Evolutionary conservation across 257 asterid genomes (phyloP), one percentile per base, ranked within the genome.

Genomic region (Gynochthodes officinalis): DNA sequence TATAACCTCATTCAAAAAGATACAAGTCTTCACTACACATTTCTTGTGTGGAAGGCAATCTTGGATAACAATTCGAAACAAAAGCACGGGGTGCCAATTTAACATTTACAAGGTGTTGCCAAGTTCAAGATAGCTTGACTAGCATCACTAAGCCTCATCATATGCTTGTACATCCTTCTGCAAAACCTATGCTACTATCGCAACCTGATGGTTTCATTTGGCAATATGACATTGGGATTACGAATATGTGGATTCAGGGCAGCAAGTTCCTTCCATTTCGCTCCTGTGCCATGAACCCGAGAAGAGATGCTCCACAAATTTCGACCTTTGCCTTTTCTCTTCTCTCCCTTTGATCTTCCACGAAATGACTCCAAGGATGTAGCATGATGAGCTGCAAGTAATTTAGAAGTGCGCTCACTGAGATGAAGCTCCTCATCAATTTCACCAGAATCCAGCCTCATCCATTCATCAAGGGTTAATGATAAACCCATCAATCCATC

Each of bases 331-430:
- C 95, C 85, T 25, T 90, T 88, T 77, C 93, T 84, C 85, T 85
- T 88, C 72, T 93, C 97, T 57, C 93, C 91, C 81, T 82, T 88
- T 27, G 89, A 88, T 67, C 92, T 84, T 53, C 93, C 95, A 27
- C 82, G 84, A 78, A 86, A 83, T 75, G 80, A 79, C 61, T 89
- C 97, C 68, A 84, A 52, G 53, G 89, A 84, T 67, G 86, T 81
- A 61, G 99, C 97, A 70, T 88, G 97, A 78, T 94, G 98, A 39
- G 99, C 99, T 19, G 96, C 96, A 40, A 94, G 91, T 84, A 94
- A 73, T 76, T 81, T 88, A 61, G 91, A 86, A 65, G 96, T 94
- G 61, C 79, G 87, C 40, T 91, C 98, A 23, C 87, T 88, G 27
- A 82, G 79, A 43, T 85, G 84, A 74, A 91, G 96, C 28, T 76